Conservation (phyloP, 495 filamentous ascomycete species). For the Pseudoneurospora amorphoporcata region DNA sequence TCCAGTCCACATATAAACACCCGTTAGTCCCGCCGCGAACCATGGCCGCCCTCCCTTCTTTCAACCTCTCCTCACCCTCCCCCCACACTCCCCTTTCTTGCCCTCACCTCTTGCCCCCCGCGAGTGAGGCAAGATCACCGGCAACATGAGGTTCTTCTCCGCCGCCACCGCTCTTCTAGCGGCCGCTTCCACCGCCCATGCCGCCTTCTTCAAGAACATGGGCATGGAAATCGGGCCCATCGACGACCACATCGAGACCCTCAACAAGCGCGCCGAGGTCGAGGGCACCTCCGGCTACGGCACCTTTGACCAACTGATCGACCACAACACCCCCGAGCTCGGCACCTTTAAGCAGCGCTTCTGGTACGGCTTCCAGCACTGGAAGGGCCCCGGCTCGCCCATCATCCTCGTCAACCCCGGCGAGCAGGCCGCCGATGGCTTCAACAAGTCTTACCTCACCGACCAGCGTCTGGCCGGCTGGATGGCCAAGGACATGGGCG, state of each 20-base stretch:
- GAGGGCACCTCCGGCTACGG: slow-evolving; percentile 18
- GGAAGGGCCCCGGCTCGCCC: slow-evolving; percentile 22
- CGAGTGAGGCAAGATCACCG: not conserved
- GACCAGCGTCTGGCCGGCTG: slow-evolving; percentile 32
- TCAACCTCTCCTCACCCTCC: not conserved
- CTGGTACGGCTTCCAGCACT: slow-evolving; percentile 24
- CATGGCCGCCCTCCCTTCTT: not conserved
- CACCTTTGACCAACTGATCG: slow-evolving; percentile 25
- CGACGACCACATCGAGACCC: slow-evolving; percentile 6
- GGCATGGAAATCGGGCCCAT: slow-evolving; percentile 19
- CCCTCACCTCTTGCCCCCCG: not conserved
- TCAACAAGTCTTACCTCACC: slow-evolving; percentile 33
- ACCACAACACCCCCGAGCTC: slow-evolving; percentile 19
- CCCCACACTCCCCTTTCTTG: not conserved
- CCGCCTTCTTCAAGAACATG: slow-evolving; percentile 3
- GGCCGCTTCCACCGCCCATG: slow-evolving; percentile 1
- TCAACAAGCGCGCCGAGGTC: slow-evolving; percentile 14
- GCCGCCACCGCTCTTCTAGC: slow-evolving; percentile 6
- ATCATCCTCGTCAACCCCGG: slow-evolving; percentile 44
- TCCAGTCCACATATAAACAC: not conserved
- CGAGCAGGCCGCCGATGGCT: slow-evolving; percentile 42
- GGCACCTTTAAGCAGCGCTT: slow-evolving; percentile 27
- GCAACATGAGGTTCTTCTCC: not conserved
- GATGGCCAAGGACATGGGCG: slow-evolving; percentile 44
- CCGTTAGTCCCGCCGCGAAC: not conserved